Evolutionary conservation across 2,329 filamentous ascomycete species (phyloP).

Genomic region (Colletotrichum destructivum): DNA sequence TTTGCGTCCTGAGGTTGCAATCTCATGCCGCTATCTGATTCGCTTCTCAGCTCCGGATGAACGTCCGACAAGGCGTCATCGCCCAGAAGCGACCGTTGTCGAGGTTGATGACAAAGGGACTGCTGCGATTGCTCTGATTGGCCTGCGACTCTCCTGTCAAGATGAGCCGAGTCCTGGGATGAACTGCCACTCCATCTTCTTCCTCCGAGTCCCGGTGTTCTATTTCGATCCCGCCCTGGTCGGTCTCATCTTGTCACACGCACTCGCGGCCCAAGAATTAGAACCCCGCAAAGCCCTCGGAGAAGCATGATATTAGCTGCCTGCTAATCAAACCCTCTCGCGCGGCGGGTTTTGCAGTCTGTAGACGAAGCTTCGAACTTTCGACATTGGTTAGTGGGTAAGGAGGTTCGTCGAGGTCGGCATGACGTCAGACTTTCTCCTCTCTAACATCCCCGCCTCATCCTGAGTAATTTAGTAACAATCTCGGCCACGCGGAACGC

Average conservation of each 20-base stretch:
- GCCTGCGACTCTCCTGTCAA: not conserved
- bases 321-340: not conserved
- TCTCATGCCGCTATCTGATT: not conserved
- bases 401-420: slow-evolving; percentile 27
- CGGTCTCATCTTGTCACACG: not conserved
- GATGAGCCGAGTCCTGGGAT: slow-evolving; percentile 13
- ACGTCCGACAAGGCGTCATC: not conserved
- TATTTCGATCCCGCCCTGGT: slow-evolving; percentile 8
- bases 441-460: slow-evolving; percentile 15
- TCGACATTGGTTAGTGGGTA: slow-evolving; percentile 34
- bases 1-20: too few species aligned
- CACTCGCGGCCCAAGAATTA: not conserved
- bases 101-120: slow-evolving; percentile 12
- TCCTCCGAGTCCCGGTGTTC: slow-evolving; percentile 4
- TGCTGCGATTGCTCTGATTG: slow-evolving; percentile 9
- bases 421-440: slow-evolving; percentile 35
- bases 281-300: not conserved
- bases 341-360: slow-evolving; percentile 18
- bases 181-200: slow-evolving; percentile 25
- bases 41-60: slow-evolving; percentile 12
- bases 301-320: too few species aligned
- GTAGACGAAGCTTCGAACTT: slow-evolving; percentile 30
- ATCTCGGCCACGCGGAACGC: slow-evolving; percentile 19
- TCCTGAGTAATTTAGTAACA: slow-evolving; percentile 24
- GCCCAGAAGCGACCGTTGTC: not conserved